phyloP scores from a whole-genome alignment of 73 alveolate species.

The Paramecium tetraurelia region DNA sequence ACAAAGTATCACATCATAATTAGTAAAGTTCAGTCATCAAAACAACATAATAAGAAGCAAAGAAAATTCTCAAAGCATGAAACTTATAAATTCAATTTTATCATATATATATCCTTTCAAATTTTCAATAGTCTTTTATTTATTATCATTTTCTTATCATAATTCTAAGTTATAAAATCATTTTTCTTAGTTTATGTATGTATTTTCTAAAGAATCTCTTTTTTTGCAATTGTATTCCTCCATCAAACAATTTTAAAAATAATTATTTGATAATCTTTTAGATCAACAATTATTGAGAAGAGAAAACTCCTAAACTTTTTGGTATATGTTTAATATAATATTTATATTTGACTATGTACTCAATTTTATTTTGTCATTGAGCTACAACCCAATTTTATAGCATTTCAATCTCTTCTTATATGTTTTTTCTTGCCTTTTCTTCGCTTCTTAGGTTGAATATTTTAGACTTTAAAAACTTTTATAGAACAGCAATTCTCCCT shows the following conservation, averaged over 20 bases:
- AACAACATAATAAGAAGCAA: neutral
- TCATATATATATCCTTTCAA: neutral
- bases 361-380: neutral
- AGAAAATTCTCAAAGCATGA: conserved; percentile 11
- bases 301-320: neutral
- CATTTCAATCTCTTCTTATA: neutral
- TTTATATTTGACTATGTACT: neutral
- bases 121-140: no score
- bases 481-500: neutral
- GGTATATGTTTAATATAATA: neutral
- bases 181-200: neutral
- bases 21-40: neutral
- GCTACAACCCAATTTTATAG: neutral
- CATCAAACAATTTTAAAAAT: no score
- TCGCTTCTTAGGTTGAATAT: neutral
- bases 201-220: neutral
- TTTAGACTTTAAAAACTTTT: neutral
- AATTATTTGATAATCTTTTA: no score
- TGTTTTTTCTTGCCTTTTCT: conserved; percentile 3
- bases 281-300: neutral
- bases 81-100: neutral
- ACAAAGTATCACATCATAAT: neutral
- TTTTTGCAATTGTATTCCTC: no score
- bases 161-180: neutral
- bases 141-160: neutral